Base-by-base conservation (phyloP, 2,329 filamentous ascomycete genomes). In the Phoma sp. region DNA sequence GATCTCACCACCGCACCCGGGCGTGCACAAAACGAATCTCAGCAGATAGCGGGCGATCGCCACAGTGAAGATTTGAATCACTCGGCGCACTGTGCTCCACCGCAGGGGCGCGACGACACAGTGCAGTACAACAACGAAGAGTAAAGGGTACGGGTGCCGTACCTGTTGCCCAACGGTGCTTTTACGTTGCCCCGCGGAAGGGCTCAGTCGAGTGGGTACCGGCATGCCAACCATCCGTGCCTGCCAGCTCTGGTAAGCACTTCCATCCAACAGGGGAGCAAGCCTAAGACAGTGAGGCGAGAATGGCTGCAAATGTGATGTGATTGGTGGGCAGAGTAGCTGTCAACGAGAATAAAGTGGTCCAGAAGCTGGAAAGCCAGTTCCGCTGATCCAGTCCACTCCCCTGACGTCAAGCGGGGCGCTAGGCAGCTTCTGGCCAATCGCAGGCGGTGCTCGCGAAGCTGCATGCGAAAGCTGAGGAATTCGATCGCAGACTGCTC, bases 391-490 rank as follows among this genome's bases (percentile, higher is more conserved):
- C 28, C 21, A 7, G 20, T 15, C n/a, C 6, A 18, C 9, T n/a
- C 5, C 4, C 14, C 14, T 54, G 45, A 49, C 34, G 40, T 54
- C 34, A 40, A 36, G 17, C 14, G n/a, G 3, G 18, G 18, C 36
- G n/a, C 15, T 34, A 45, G 21, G 14, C 2, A 17, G 10, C 30
- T 29, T 33, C 30, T 46, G 34, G 10, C 51, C 51, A 49, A 54
- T 54, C 15, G 21, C 39, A 26, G 17, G 20, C 29, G 26, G 20
- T 45, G 36, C 38, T 46, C 36, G 51, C 34, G 20, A 14, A 21
- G 7, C 46, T 45, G 51, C 45, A 54, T 54, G 51, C 51, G 34
- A 54, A 54, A 54, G 51, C 45, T 45, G 33, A 49, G 51, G 51
- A 54, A 54, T 49, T 54, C 51, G 26, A 49, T 54, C 51, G 36